phyloP scores from a whole-genome alignment of 768 basidiomycete genomes.

The Cubamyces lactineus region DNA sequence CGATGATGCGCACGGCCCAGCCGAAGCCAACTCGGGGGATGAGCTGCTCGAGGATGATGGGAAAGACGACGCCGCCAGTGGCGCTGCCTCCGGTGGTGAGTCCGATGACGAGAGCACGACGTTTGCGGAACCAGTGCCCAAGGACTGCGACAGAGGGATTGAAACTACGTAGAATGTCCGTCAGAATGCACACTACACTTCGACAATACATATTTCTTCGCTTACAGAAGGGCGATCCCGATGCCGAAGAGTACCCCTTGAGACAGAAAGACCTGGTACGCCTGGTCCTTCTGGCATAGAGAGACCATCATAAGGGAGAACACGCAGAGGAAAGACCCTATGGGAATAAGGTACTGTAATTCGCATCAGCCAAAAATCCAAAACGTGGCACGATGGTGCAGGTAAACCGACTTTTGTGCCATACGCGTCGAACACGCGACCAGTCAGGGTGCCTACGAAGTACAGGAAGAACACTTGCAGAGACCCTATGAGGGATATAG shows the following conservation, averaged over 20 bases:
- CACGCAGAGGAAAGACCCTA: conserved; percentile 30
- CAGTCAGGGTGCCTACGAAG: conserved; percentile 29
- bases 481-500: conserved; percentile 35
- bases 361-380: conserved; percentile 1
- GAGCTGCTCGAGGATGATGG: conserved; percentile 55
- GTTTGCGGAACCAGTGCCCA: conserved; percentile 41
- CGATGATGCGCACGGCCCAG: conserved; percentile 37
- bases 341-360: conserved; percentile 27
- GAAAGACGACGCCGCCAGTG: conserved; percentile 54
- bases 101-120: conserved; percentile 42
- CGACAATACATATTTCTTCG: not conserved
- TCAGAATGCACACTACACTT: not conserved
- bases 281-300: conserved; percentile 28
- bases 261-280: conserved; percentile 36
- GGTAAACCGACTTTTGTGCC: conserved; percentile 27
- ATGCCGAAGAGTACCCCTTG: conserved; percentile 38
- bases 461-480: conserved; percentile 34
- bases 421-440: conserved; percentile 34
- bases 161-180: conserved; percentile 30
- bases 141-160: conserved; percentile 37
- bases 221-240: conserved; percentile 33
- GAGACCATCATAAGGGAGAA: conserved; percentile 36
- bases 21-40: conserved; percentile 31
- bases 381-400: not conserved
- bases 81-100: conserved; percentile 43